Percentiles rank a stretch among this genome's conserved stretches.
Evolutionary conservation across 768 basidiomycete genomes (phyloP).

Genomic region (Mycena kentingensis): DNA sequence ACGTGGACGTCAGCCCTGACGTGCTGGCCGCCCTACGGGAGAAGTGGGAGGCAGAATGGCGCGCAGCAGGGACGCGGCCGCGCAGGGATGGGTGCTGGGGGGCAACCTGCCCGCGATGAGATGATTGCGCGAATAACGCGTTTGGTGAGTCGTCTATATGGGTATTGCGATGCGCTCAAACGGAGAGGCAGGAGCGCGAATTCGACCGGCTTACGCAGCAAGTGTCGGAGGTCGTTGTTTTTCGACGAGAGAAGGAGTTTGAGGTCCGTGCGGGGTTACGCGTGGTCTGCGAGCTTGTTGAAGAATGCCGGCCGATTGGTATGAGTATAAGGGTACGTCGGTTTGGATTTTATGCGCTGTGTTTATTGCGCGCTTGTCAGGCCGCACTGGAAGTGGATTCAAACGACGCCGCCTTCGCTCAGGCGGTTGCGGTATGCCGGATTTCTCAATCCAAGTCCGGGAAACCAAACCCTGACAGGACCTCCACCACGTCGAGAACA

Average conservation of each 20-base stretch:
- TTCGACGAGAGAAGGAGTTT: neutral
- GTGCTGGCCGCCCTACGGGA: neutral
- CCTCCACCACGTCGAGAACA: neutral
- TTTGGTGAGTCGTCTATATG: neutral
- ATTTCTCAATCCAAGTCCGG: neutral
- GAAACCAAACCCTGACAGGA: neutral
- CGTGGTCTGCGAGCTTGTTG: neutral
- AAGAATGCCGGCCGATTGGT: neutral
- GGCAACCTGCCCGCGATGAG: neutral
- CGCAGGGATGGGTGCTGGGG: neutral
- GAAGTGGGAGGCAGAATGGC: neutral
- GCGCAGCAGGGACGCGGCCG: neutral
- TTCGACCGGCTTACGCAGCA: neutral
- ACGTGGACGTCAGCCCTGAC: neutral
- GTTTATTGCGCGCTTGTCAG: neutral
- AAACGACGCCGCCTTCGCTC: neutral
- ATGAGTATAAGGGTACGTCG: neutral
- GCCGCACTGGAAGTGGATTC: neutral
- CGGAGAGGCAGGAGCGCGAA: no score
- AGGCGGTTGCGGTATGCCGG: neutral
- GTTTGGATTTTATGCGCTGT: neutral
- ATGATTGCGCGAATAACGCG: neutral
- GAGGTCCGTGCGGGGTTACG: neutral
- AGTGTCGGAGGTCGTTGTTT: neutral
- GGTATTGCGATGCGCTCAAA: no score